Base-by-base conservation (phyloP, 129 eudicot genomes). In the Artemisia argyi region DNA sequence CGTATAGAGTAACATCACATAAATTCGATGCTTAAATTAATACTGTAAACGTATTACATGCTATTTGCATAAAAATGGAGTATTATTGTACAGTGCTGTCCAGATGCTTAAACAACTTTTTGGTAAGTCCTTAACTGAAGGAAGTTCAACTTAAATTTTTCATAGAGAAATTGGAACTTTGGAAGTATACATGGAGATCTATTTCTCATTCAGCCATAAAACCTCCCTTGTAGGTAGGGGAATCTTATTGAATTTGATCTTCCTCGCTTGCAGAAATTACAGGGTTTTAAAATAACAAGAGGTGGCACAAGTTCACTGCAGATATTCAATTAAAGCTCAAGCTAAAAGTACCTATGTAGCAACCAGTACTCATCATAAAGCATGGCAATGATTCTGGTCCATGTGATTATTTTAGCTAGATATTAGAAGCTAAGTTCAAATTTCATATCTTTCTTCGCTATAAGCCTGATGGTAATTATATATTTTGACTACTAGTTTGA, bases 1-100 rank as follows among this genome's bases (percentile, higher is more conserved):
- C 55, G 63, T 42, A 74, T 9, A 65, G 7, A 66, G 24, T 47
- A n/a, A 58, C 5, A 47, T 58, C 63, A 73, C 30, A 75, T 57
- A 30, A 65, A 39, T 54, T 49, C 1, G 28, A 12, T 22, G 13
- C 15, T 11, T 19, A 32, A 30, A 53, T 47, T 8, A 46, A 60
- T 16, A 24, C n/a, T 22, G 30, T 15, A 30, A 52, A 68, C 20
- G 13, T 18, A 35, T 32, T 42, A 19, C 55, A 30, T 18, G 39
- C 13, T 55, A 55, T 30, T 22, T 14, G 42, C 18, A 62, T 50
- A 24, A 39, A 10, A 70, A 39, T 39, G 46, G 11, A 39, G 46
- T 7, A 39, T 39, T 24, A 56, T 18, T 20, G 50, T 48, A 61
- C 35, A 61, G 66, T 49, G 61, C 35, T 6, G n/a, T 42, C 11